These are phyloP conservation scores for Inosperma sp. DNA, from an alignment of 768 basidiomycete species.

Conservation along the genomic window DNA sequence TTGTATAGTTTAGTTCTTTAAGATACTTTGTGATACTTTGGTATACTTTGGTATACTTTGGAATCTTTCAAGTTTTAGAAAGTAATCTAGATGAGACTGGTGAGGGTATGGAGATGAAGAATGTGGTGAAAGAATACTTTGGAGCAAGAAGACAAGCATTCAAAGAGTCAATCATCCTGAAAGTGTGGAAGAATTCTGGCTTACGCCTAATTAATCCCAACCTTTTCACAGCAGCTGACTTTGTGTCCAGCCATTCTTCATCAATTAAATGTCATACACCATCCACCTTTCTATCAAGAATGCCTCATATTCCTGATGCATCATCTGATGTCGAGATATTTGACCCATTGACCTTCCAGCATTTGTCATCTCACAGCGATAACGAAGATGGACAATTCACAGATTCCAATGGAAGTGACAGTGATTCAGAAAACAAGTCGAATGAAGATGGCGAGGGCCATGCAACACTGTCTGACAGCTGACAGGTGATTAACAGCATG, in stretches of 20 bases:
- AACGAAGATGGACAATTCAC: background rate
- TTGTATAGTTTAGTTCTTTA: too few relatives aligned
- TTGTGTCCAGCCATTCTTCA: slow-evolving; percentile 15
- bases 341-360: background rate
- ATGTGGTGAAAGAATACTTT: slow-evolving; percentile 22
- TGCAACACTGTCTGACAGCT: too few relatives aligned
- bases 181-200: slow-evolving; percentile 20
- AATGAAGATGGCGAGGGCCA: background rate
- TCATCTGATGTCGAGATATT: slow-evolving; percentile 1
- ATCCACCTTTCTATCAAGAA: background rate
- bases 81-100: slow-evolving; percentile 13
- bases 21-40: too few relatives aligned
- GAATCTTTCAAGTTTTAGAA: too few relatives aligned
- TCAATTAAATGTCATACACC: slow-evolving; percentile 1
- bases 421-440: background rate
- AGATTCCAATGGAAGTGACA: background rate
- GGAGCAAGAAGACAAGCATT: slow-evolving; percentile 11
- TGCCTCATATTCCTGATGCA: background rate
- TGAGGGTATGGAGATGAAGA: slow-evolving; percentile 16
- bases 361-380: background rate
- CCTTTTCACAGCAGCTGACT: slow-evolving; percentile 18
- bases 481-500: background rate
- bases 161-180: slow-evolving; percentile 9
- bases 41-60: too few relatives aligned
- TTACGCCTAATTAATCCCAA: slow-evolving; percentile 16